Conservation (phyloP, 2,329 filamentous ascomycete species). For the Fusarium sp. region DNA sequence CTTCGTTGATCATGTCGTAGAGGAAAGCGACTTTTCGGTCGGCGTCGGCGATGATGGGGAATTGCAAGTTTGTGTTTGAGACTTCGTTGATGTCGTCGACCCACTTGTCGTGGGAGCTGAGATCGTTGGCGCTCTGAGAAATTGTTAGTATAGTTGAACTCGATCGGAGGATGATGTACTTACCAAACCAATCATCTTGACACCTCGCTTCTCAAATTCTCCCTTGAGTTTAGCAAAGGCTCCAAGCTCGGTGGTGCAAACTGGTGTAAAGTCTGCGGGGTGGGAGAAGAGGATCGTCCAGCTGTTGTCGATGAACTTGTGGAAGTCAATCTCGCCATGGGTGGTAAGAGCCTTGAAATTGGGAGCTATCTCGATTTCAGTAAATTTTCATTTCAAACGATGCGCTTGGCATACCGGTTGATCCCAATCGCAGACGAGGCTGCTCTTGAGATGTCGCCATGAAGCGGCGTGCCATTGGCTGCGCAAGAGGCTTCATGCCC, state of each 20-base stretch:
- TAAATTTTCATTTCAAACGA: too few relatives aligned
- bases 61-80: slow-evolving; percentile 17
- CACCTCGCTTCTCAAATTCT: neutral
- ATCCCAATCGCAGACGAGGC: slow-evolving; percentile 1
- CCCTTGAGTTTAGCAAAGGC: neutral
- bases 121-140: slow-evolving; percentile 7
- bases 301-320: slow-evolving; percentile 5
- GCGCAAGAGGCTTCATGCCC: neutral
- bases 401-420: too few relatives aligned
- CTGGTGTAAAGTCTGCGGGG: slow-evolving; percentile 4
- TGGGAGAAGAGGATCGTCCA: slow-evolving; percentile 8
- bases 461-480: neutral
- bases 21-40: slow-evolving; percentile 14
- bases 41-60: slow-evolving; percentile 25
- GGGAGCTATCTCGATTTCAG: neutral
- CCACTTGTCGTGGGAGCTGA: slow-evolving; percentile 16
- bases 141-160: neutral
- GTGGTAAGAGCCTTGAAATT: slow-evolving; percentile 12
- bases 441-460: neutral
- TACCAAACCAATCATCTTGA: slow-evolving; percentile 9
- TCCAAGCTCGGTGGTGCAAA: neutral
- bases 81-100: slow-evolving; percentile 21
- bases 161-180: too few relatives aligned
- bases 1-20: slow-evolving; percentile 70
- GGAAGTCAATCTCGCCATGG: slow-evolving; percentile 8